These are phyloP conservation scores for Dothiorella sarmentorum DNA, from an alignment of 2,329 filamentous ascomycete species.

Conservation along the genomic window DNA sequence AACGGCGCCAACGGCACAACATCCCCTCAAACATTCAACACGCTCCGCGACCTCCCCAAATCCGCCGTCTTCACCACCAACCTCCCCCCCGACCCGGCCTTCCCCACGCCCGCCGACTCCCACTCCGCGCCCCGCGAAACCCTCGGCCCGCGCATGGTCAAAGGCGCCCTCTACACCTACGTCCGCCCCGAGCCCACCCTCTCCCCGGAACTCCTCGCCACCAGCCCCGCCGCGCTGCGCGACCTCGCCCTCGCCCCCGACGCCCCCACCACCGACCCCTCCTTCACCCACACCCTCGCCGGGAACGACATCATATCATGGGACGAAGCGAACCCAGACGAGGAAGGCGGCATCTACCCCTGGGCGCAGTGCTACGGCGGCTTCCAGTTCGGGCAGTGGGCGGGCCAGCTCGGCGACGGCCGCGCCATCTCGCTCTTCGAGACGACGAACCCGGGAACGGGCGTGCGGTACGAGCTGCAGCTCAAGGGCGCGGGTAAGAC, in stretches of 20 bases:
- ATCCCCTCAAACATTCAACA: constrained; percentile 25
- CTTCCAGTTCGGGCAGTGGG: constrained; percentile 72
- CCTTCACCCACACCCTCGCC: constrained; percentile 73
- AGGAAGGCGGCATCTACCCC: constrained; percentile 82
- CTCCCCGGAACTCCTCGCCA: constrained; percentile 73
- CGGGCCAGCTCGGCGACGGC: constrained; percentile 91
- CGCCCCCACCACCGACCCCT: constrained; percentile 67
- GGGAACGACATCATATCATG: constrained; percentile 82
- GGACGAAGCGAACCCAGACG: constrained; percentile 58
- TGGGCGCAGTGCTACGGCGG: constrained; percentile 99
- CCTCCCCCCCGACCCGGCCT: constrained; percentile 72
- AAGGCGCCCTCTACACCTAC: constrained; percentile 82
- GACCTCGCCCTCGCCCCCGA: constrained; percentile 73
- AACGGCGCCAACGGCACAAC: constrained; percentile 20
- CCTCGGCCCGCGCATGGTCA: constrained; percentile 78
- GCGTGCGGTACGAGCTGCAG: constrained; percentile 81
- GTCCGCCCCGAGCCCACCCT: constrained; percentile 74
- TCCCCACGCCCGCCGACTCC: constrained; percentile 75
- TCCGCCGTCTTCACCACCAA: constrained; percentile 62
- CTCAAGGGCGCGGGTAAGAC: constrained; percentile 92
- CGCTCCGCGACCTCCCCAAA: constrained; percentile 57
- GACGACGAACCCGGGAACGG: constrained; percentile 68
- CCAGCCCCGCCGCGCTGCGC: constrained; percentile 72
- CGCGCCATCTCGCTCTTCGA: constrained; percentile 94
- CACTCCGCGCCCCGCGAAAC: constrained; percentile 74